A percentile compares a stretch with the other conserved stretches of the same genome.
Evolutionary conservation across 495 filamentous ascomycete genomes (phyloP).

Genomic region (Friedmanniomyces simplex): DNA sequence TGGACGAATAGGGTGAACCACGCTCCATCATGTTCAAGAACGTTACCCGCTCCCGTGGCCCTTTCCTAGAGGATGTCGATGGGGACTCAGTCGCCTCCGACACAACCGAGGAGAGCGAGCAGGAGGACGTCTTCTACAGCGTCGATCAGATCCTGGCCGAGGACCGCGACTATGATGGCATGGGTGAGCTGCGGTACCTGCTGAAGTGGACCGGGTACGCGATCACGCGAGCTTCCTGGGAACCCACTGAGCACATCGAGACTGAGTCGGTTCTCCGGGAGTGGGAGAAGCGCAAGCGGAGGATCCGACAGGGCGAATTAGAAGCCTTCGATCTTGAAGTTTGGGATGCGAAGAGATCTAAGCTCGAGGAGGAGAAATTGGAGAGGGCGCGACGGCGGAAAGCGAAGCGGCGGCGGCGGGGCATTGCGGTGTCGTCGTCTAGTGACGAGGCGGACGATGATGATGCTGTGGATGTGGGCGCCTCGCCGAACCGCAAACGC

Average conservation of each 20-base stretch:
- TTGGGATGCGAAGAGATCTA: neutral
- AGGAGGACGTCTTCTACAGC: neutral
- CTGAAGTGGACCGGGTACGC: constrained; percentile 17
- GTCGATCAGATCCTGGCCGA: constrained; percentile 21
- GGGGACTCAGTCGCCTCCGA: constrained; percentile 11
- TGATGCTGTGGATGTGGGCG: neutral
- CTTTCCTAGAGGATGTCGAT: constrained; percentile 4
- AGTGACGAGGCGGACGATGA: neutral
- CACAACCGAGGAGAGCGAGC: constrained; percentile 2
- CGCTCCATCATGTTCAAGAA: neutral
- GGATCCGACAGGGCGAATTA: neutral
- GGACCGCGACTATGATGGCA: neutral
- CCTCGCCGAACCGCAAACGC: neutral
- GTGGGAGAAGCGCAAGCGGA: constrained; percentile 15
- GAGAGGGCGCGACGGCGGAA: constrained; percentile 2
- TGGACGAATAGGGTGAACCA: neutral
- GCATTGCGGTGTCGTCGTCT: neutral
- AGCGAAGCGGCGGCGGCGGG: constrained; percentile 10
- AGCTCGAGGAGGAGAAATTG: neutral
- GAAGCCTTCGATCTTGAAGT: constrained; percentile 6
- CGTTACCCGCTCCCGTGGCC: neutral
- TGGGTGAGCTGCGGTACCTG: constrained; percentile 7
- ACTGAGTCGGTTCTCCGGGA: neutral
- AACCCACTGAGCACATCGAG: constrained; percentile 8
- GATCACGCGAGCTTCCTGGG: constrained; percentile 6